Conservation (phyloP, 2,329 filamentous ascomycete species). For the Emergomyces orientalis region DNA sequence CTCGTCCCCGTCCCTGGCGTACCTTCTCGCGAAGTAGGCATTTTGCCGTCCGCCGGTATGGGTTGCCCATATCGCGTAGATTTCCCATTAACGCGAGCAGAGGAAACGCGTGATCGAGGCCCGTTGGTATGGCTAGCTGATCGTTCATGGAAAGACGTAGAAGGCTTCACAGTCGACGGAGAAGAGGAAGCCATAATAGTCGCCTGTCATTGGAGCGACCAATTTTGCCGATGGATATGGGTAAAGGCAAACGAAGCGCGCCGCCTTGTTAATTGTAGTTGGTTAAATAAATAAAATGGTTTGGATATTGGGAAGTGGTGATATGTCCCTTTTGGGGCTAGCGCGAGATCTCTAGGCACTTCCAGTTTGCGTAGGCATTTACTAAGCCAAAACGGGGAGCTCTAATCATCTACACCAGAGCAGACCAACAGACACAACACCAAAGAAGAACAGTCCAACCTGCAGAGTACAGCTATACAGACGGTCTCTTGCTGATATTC, state of each 20-base stretch:
- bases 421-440: neutral
- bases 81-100: conserved; percentile 30
- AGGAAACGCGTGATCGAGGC: conserved; percentile 33
- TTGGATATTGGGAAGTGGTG: neutral
- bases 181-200: conserved; percentile 17
- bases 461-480: neutral
- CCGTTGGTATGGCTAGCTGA: conserved; percentile 31
- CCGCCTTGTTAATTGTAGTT: neutral
- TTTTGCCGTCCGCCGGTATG: conserved; percentile 17
- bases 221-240: neutral
- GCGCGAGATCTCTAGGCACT: conserved; percentile 16
- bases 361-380: conserved; percentile 15
- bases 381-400: neutral
- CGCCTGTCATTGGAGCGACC: conserved; percentile 18
- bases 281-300: neutral
- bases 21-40: conserved; percentile 12
- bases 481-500: neutral
- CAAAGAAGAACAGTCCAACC: neutral
- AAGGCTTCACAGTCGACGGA: conserved; percentile 23
- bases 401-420: neutral
- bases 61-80: conserved; percentile 13
- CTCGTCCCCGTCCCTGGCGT: conserved; percentile 12
- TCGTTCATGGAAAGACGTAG: conserved; percentile 34
- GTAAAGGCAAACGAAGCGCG: neutral
- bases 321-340: conserved; percentile 17